Evolutionary conservation across 1,284 basidiomycete genomes (phyloP), one percentile per base, ranked within the genome.

Genomic region (Ustilago vetiveriae): DNA sequence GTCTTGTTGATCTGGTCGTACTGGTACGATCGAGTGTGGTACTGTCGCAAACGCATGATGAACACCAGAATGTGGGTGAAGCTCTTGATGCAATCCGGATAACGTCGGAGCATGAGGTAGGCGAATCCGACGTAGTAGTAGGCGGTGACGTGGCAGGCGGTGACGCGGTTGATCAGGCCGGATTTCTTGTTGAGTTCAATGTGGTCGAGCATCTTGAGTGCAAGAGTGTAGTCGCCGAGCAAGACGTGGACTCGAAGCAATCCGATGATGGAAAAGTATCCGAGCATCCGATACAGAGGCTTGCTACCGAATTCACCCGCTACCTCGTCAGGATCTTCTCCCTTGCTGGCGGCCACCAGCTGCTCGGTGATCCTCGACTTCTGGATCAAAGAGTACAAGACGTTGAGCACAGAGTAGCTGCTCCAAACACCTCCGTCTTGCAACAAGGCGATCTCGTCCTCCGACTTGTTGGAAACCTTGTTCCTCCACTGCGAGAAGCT

Each of bases 1-100:
- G 91, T 94, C 86, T 97, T 98, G 86, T 90, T 94, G 84, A 98
- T 96, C 85, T 95, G 93, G 78, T 97, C 94, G 79, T 96, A 96
- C 83, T 97, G 94, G 82, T 96, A 96, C 81, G 90, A 92, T 66
- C 94, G 86, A 6, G 93, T 96, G 85, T 97, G 94, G 84, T 96
- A 97, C 82, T 94, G 92, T 16, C 75, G 70, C 33, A 80, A 55
- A 21, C 76, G 68, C 75, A 78, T 77, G 55, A 78, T 79, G 53
- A 80, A 80, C 85, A 95, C 94, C 43, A 98, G 86, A 75, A 96
- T 92, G 29, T 90, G 90, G 41, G 93, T 91, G 81, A 97, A 95
- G 14, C 92, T 89, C 51, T 93, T 90, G 82, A 93, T 93, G 23
- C 94, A 94, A 82, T 98, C 95, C 6, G 94, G 89, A 84, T 95